Evolutionary conservation across 1,139 yeast species (phyloP).

Genomic region (Yamadazyma songkhlaensis): DNA sequence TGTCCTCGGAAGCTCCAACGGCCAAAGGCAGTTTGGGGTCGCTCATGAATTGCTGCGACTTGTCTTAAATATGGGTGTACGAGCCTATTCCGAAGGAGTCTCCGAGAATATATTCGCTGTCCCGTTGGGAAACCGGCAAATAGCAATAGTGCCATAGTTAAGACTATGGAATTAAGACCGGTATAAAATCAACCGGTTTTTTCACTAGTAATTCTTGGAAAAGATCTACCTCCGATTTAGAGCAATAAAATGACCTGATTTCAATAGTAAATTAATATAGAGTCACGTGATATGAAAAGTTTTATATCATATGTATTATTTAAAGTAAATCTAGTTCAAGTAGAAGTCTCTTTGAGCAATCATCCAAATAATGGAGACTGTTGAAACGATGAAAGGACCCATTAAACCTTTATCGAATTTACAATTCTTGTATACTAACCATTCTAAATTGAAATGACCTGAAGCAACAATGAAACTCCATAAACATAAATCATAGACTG

Average conservation of each 20-base stretch:
- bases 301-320: too few relatives aligned
- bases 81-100: neutral
- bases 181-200: too few relatives aligned
- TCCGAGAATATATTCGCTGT: neutral
- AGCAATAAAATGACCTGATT: too few relatives aligned
- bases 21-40: too few relatives aligned
- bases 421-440: conserved; percentile 76
- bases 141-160: too few relatives aligned
- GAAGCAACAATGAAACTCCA: conserved; percentile 85
- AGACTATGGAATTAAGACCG: too few relatives aligned
- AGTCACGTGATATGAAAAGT: too few relatives aligned
- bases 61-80: neutral
- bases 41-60: neutral
- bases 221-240: too few relatives aligned
- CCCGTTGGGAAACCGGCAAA: too few relatives aligned
- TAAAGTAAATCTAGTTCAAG: neutral
- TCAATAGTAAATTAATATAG: too few relatives aligned
- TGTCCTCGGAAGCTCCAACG: neutral
- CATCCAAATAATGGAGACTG: conserved; percentile 62
- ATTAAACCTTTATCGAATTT: conserved; percentile 82
- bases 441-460: conserved; percentile 78
- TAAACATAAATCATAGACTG: conserved; percentile 74
- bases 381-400: conserved; percentile 76
- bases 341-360: conserved; percentile 43
- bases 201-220: too few relatives aligned